Evolutionary conservation across 192 early-diverging fungal species (phyloP), one percentile per base, ranked within the genome.

Genomic region (Rhizophagus clarus): DNA sequence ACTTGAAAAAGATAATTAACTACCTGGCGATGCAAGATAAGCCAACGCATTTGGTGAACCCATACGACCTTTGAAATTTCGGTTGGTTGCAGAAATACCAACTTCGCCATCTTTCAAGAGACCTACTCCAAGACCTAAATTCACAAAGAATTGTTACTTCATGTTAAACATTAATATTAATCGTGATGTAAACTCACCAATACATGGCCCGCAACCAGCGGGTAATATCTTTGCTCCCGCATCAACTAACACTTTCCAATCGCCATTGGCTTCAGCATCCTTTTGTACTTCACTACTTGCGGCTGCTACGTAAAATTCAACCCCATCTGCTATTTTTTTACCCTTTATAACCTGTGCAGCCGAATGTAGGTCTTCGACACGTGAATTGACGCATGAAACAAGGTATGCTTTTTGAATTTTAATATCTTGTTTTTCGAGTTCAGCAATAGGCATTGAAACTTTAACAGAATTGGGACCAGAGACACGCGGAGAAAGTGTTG

Each of bases 61-160:
- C 98, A 99, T 99, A 20, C 98, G 91, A 66, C 98, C 98, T 88
- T 99, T 99, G 87, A 95, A 99, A 83, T 99, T 99, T 68, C 98
- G 90, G 84, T 99, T 99, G 28, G 98, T 98, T 22, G 98, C 98
- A n/a, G 96, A 97, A 67, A 99, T 98, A 29, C 98, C 97, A 9
- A 98, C 95, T 85, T 98, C 97, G 42, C 95, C 95, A 81, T 99
- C 98, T 86, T 97, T 89, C 60, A 99, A 89, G 76, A 99, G 86
- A 31, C 97, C 98, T 22, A 91, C 89, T 42, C 98, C 98, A 2
- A 98, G 88, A 15, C 97, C 94, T 88, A 82, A 45, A 12, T 4
- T 24, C 4, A 5, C 12, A 20, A 77, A 37, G 51, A 32, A 34
- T 34, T 72, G 69, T 45, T 37, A 20, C 22, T 74, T 17, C 10